phyloP scores from a whole-genome alignment of 768 basidiomycete genomes.

The Podaxis sp. region DNA sequence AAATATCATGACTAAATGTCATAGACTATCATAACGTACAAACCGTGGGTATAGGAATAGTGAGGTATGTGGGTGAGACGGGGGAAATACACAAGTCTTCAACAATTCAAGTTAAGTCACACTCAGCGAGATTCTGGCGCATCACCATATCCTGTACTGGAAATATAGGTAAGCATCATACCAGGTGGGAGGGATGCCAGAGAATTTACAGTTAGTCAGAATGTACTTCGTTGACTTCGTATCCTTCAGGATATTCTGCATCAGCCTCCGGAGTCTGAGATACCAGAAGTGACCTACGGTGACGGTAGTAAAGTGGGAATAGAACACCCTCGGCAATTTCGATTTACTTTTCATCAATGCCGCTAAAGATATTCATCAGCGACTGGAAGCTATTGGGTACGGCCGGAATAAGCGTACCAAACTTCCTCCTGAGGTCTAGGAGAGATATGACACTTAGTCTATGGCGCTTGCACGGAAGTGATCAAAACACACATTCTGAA shows the following conservation, averaged over 20 bases:
- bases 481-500: slow-evolving; percentile 55
- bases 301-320: slow-evolving; percentile 67
- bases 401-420: slow-evolving; percentile 32
- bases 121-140: slow-evolving; percentile 41
- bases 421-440: slow-evolving; percentile 32
- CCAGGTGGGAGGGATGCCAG: not conserved
- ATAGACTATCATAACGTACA: not conserved
- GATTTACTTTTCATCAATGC: slow-evolving; percentile 46
- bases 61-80: not conserved
- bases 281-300: slow-evolving; percentile 43
- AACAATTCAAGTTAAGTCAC: slow-evolving; percentile 34
- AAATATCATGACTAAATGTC: no score
- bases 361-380: slow-evolving; percentile 23
- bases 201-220: slow-evolving; percentile 41
- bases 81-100: not conserved
- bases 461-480: slow-evolving; percentile 6
- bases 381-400: not conserved
- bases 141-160: slow-evolving; percentile 49
- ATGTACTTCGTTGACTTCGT: slow-evolving; percentile 55
- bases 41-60: not conserved
- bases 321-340: slow-evolving; percentile 48
- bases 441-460: slow-evolving; percentile 30
- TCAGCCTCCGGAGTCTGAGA: slow-evolving; percentile 9
- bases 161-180: slow-evolving; percentile 3
- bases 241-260: slow-evolving; percentile 38